Evolutionary conservation across 2,329 filamentous ascomycete genomes (phyloP).

Genomic region (Diaporthe ampelina): DNA sequence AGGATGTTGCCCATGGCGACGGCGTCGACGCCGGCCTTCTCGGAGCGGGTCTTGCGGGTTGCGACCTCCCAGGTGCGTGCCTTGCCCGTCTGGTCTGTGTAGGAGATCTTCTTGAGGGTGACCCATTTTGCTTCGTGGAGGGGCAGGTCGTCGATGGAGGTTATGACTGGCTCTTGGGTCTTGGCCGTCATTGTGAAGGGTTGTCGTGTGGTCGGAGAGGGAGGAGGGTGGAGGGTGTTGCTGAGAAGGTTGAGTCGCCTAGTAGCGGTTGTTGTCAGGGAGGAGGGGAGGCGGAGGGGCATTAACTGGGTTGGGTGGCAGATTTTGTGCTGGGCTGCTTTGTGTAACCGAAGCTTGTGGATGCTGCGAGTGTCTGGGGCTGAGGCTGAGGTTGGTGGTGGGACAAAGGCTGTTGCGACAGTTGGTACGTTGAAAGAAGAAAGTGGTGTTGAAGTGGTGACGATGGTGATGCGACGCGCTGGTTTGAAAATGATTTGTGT

Average conservation of each 20-base stretch:
- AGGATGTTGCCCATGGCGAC: conserved; percentile 75
- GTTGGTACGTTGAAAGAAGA: neutral
- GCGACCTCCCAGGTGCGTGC: conserved; percentile 72
- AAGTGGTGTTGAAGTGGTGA: no score
- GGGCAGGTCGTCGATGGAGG: conserved; percentile 61
- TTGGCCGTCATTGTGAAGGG: conserved; percentile 53
- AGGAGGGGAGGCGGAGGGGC: conserved; percentile 12
- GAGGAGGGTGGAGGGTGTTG: neutral
- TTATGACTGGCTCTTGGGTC: conserved; percentile 61
- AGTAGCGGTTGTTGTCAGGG: conserved; percentile 16
- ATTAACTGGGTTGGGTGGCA: neutral
- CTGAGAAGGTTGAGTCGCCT: conserved; percentile 32
- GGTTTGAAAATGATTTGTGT: neutral
- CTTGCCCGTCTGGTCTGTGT: conserved; percentile 68
- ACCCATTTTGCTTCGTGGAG: conserved; percentile 69
- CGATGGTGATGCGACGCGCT: neutral
- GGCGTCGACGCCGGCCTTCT: conserved; percentile 68
- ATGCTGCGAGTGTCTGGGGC: no score
- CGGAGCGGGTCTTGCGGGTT: conserved; percentile 67
- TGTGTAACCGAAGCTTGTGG: neutral
- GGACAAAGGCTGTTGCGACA: no score
- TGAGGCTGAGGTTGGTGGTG: neutral
- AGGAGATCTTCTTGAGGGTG: conserved; percentile 68
- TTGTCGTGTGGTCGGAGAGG: neutral
- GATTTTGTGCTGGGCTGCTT: neutral